These are phyloP conservation scores for Xerophyta viscosa DNA, from an alignment of 106 monocot genomes.

Conservation along the genomic window DNA sequence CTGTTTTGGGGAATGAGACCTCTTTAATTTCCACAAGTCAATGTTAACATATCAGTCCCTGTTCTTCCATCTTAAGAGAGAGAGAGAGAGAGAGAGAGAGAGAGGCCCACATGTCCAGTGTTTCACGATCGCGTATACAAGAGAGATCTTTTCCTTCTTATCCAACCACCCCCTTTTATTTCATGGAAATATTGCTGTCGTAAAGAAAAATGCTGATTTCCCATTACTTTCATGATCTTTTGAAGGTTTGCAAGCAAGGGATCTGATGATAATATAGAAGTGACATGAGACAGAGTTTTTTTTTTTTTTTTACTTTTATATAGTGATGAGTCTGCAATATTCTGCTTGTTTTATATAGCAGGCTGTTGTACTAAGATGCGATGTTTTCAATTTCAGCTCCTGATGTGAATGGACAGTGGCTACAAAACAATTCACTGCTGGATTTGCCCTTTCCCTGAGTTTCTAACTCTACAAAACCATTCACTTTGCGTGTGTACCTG, in stretches of 20 bases:
- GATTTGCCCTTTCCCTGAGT: conserved; percentile 14
- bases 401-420: conserved; percentile 78
- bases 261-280: conserved; percentile 17
- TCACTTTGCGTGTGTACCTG: too few species aligned
- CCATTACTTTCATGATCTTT: not conserved
- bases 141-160: conserved; percentile 1
- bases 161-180: too few species aligned
- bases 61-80: not conserved
- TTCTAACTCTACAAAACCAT: not conserved
- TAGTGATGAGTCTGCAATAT: conserved; percentile 34
- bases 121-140: too few species aligned
- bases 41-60: not conserved
- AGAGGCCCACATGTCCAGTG: not conserved
- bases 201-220: too few species aligned
- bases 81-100: conserved; percentile 1
- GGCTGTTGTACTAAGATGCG: conserved; percentile 55
- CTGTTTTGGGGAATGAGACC: conserved; percentile 32
- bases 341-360: conserved; percentile 70
- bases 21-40: conserved; percentile 20
- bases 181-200: too few species aligned
- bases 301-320: not conserved
- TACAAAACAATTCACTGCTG: conserved; percentile 8
- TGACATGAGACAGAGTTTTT: too few species aligned
- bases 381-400: conserved; percentile 26
- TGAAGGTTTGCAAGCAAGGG: conserved; percentile 24